A percentile compares a stretch with the other conserved stretches of the same genome.
These are phyloP conservation scores for Calycina herbarum DNA, from an alignment of 2,329 filamentous ascomycete genomes.

Conservation along the genomic window DNA sequence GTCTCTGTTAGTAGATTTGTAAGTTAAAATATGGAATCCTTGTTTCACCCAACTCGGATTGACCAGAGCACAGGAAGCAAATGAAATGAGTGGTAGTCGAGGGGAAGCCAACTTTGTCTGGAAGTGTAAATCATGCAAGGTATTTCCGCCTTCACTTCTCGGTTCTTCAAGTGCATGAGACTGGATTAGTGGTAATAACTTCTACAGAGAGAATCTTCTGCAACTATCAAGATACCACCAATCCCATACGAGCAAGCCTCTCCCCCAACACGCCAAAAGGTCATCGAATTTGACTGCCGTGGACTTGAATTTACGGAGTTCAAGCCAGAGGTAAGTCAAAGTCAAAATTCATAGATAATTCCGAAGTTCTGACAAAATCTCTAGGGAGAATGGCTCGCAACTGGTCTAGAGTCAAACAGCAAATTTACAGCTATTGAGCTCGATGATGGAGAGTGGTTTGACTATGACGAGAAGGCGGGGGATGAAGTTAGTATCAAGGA, in stretches of 20 bases:
- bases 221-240: conserved; percentile 75
- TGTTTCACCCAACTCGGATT: conserved; percentile 6
- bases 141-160: conserved; percentile 38
- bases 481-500: conserved; percentile 94
- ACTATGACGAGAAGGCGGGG: conserved; percentile 91
- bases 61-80: conserved; percentile 63
- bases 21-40: neutral
- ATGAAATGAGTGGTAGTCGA: conserved; percentile 88
- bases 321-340: conserved; percentile 71
- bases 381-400: conserved; percentile 87
- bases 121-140: conserved; percentile 98
- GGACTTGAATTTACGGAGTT: conserved; percentile 92
- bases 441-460: conserved; percentile 91
- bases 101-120: conserved; percentile 99
- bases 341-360: neutral
- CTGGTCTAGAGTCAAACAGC: conserved; percentile 75
- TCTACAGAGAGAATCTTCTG: conserved; percentile 75
- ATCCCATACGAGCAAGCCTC: conserved; percentile 69
- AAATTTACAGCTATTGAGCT: conserved; percentile 83
- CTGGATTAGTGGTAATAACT: neutral
- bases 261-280: conserved; percentile 72
- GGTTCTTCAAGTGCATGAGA: neutral
- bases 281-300: conserved; percentile 91
- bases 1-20: conserved; percentile 89
- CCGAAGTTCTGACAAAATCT: conserved; percentile 6